Percentiles rank a stretch among this genome's conserved stretches.
Evolutionary conservation across 108 stramenopile species (phyloP).

Genomic region (Pseudonitzschia pungens): DNA sequence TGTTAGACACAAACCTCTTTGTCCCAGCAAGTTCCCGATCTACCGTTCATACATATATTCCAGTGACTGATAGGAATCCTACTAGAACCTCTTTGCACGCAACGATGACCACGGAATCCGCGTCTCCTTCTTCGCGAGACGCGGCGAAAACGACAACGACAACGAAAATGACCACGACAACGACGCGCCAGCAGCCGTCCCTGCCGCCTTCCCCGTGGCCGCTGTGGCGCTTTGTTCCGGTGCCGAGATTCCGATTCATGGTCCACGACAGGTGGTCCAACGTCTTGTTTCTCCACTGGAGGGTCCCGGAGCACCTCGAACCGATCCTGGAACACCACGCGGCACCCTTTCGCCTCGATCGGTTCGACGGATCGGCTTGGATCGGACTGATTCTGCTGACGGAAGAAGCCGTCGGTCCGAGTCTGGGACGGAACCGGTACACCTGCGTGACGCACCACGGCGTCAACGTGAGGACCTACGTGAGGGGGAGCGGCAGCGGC

Average conservation of each 20-base stretch:
- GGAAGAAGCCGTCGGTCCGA: conserved; percentile 12
- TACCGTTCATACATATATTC: no score
- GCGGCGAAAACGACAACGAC: no score
- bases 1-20: no score
- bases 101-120: no score
- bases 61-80: no score
- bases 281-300: conserved; percentile 21
- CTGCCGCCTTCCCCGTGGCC: no score
- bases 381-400: conserved; percentile 16
- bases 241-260: conserved; percentile 1
- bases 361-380: conserved; percentile 8
- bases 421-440: background rate
- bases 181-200: no score
- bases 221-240: background rate
- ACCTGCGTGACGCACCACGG: conserved; percentile 17
- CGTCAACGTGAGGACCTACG: conserved; percentile 19
- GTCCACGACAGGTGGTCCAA: conserved; percentile 12
- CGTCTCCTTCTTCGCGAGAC: no score
- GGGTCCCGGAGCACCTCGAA: conserved; percentile 10
- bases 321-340: background rate
- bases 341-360: conserved; percentile 16
- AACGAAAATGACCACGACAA: no score
- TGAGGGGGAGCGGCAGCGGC: background rate
- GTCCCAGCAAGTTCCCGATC: no score
- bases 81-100: no score